These are phyloP conservation scores for Rhodotorula sp. DNA, from an alignment of 1,284 basidiomycete species.

Conservation along the genomic window DNA sequence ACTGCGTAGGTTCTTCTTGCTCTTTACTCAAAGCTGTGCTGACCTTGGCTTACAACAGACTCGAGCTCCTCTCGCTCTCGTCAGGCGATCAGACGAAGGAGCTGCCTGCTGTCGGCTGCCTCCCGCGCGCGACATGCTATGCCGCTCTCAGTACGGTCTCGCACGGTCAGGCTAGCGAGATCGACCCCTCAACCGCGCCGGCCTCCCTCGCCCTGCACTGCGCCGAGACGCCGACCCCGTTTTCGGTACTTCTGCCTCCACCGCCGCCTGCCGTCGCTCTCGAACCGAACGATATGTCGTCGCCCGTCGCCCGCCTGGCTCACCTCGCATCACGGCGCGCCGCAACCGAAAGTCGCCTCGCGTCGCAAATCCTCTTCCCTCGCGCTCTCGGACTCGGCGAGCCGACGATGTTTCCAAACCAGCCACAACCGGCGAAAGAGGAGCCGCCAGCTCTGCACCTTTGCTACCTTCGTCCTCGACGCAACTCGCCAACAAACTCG, in stretches of 20 bases:
- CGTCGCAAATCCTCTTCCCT: constrained; percentile 11
- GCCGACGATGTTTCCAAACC: constrained; percentile 15
- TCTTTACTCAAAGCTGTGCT: background rate
- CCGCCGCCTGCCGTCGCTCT: too few species aligned
- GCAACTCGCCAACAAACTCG: background rate
- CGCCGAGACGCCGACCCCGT: background rate
- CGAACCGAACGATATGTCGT: too few species aligned
- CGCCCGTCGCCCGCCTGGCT: background rate
- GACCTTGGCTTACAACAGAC: background rate
- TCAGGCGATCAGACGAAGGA: background rate
- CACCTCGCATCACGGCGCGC: background rate
- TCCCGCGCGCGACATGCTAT: background rate
- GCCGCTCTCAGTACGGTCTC: background rate
- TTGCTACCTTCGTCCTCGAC: constrained; percentile 21
- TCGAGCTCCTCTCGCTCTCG: constrained; percentile 13
- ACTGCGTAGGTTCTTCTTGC: constrained; percentile 8
- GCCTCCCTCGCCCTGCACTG: background rate
- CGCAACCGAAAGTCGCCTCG: constrained; percentile 4
- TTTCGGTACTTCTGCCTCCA: background rate
- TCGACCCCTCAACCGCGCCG: background rate
- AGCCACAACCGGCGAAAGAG: constrained; percentile 20
- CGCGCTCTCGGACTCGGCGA: constrained; percentile 26
- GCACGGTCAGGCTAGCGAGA: background rate
- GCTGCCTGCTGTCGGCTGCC: background rate
- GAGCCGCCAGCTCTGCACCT: constrained; percentile 30